Evolutionary conservation across 345 rosid species (phyloP).

Genomic region (Cardamine resedifolia): DNA sequence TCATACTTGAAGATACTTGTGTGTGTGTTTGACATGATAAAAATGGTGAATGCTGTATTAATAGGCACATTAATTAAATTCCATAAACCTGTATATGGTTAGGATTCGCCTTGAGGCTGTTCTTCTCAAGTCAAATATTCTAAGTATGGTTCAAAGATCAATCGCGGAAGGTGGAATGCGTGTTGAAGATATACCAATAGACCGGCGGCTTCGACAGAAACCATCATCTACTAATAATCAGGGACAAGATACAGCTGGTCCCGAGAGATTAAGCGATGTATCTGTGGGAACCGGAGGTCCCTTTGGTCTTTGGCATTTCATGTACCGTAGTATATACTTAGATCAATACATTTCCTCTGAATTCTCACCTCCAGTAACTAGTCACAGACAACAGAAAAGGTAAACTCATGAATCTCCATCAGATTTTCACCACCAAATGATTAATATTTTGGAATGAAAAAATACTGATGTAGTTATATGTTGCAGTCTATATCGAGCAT

Average conservation of each 20-base stretch:
- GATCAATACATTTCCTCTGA: conserved; percentile 95
- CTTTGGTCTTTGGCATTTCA: conserved; percentile 97
- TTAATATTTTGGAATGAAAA: neutral
- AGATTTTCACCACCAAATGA: conserved; percentile 1
- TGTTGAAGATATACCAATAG: conserved; percentile 81
- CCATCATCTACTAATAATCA: conserved; percentile 32
- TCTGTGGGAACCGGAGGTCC: conserved; percentile 83
- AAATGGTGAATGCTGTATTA: neutral
- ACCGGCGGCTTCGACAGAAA: conserved; percentile 54
- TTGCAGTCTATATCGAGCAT: conserved; percentile 91
- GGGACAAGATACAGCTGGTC: conserved; percentile 41
- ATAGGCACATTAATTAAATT: neutral
- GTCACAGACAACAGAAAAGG: conserved; percentile 83
- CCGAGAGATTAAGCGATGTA: conserved; percentile 52
- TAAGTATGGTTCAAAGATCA: conserved; percentile 86
- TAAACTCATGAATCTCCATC: conserved; percentile 21
- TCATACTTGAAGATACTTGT: neutral
- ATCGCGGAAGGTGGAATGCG: conserved; percentile 90
- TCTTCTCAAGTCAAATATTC: conserved; percentile 84
- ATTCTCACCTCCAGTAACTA: conserved; percentile 77
- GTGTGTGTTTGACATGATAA: neutral
- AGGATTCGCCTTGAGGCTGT: conserved; percentile 81
- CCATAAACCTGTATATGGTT: conserved; percentile 23
- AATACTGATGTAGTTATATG: conserved; percentile 17
- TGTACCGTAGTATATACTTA: conserved; percentile 90